These are phyloP conservation scores for Dendrocalamus sinicus DNA, from an alignment of 176 grass and related monocot species.

Conservation along the genomic window DNA sequence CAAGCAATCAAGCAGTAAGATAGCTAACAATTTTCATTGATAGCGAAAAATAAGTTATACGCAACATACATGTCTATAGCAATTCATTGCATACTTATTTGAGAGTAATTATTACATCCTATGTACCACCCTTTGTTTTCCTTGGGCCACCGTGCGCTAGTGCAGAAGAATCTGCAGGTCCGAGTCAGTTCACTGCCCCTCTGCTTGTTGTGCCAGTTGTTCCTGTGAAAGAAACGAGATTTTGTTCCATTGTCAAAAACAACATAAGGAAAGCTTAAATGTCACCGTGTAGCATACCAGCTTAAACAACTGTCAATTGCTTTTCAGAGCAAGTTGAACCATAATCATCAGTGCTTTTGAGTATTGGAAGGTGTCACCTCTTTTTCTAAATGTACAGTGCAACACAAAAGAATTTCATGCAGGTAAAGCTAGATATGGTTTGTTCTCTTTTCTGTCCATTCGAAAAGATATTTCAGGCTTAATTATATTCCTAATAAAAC, in stretches of 20 bases:
- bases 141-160: not conserved
- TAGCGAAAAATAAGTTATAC: too few species aligned
- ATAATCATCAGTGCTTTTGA: not conserved
- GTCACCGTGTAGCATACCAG: not conserved
- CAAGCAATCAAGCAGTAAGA: too few species aligned
- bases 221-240: slow-evolving; percentile 24
- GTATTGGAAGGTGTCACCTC: not conserved
- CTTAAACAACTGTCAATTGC: not conserved
- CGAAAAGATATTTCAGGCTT: not conserved
- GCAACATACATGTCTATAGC: not conserved
- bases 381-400: not conserved
- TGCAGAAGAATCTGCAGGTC: not conserved
- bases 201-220: slow-evolving; percentile 47
- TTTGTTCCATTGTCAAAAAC: not conserved
- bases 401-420: not conserved
- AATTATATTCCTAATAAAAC: not conserved
- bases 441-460: not conserved
- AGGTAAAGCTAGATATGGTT: not conserved
- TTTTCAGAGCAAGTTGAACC: not conserved
- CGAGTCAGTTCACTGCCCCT: not conserved
- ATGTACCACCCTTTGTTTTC: too few species aligned
- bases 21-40: too few species aligned
- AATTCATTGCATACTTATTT: not conserved
- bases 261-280: not conserved
- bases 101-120: not conserved